phyloP scores from a whole-genome alignment of 305 asterid genomes.

The Fraxinus platypoda region DNA sequence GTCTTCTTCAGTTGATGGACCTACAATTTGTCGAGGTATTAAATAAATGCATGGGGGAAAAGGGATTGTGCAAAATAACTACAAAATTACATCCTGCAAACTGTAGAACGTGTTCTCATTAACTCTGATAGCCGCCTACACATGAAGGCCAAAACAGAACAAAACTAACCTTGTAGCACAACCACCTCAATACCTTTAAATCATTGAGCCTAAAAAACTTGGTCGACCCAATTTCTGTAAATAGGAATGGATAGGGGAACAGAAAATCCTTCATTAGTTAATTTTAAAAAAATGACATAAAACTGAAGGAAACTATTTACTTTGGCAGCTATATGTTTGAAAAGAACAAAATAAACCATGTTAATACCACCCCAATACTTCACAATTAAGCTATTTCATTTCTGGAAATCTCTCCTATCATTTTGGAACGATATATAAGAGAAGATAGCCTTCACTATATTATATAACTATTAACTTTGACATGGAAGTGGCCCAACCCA shows the following conservation, averaged over 20 bases:
- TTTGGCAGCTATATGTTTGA: neutral
- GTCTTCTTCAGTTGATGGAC: conserved; percentile 62
- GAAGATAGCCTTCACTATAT: neutral
- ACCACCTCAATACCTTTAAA: conserved; percentile 76
- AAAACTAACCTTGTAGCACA: conserved; percentile 73
- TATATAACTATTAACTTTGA: neutral
- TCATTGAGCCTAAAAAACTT: conserved; percentile 90
- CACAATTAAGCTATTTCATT: neutral
- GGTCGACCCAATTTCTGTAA: conserved; percentile 69
- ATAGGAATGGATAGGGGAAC: conserved; percentile 12
- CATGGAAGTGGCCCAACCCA: neutral
- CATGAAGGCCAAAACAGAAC: conserved; percentile 15
- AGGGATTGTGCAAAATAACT: neutral
- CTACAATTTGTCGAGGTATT: conserved; percentile 38
- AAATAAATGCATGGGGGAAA: neutral
- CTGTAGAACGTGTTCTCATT: neutral
- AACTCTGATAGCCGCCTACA: neutral
- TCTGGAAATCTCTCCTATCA: neutral
- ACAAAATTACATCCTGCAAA: neutral
- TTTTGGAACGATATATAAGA: neutral
- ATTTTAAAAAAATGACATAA: neutral
- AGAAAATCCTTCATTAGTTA: conserved; percentile 13
- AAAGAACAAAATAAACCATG: neutral
- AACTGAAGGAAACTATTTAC: neutral
- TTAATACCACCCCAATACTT: neutral